Percentiles rank a stretch among this genome's conserved stretches.
Evolutionary conservation across 352 stramenopile species (phyloP).

Genomic region (Phytopythium litorale): DNA sequence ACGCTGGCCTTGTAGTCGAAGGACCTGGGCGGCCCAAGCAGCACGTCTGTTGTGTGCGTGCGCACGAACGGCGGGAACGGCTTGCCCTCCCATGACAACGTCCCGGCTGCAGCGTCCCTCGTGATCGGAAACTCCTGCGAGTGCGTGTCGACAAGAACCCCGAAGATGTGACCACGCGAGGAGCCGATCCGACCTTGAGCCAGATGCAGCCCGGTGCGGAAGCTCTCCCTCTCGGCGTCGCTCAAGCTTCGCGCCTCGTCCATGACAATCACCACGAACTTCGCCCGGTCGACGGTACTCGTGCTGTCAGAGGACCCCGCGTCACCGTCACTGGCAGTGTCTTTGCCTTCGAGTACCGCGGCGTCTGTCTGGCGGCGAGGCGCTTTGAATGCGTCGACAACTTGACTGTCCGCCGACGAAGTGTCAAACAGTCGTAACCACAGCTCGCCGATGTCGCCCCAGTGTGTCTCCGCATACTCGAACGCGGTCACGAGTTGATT

Average conservation of each 20-base stretch:
- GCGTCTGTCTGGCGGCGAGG: neutral
- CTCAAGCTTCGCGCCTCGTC: neutral
- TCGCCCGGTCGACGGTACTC: neutral
- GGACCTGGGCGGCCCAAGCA: neutral
- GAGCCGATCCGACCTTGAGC: neutral
- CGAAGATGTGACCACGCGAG: neutral
- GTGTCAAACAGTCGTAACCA: neutral
- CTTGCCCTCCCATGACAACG: no score
- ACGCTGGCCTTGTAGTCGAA: conserved; percentile 4
- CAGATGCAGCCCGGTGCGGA: neutral
- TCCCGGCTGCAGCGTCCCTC: neutral
- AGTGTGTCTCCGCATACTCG: neutral
- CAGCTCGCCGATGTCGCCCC: neutral
- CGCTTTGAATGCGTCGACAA: neutral
- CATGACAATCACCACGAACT: neutral
- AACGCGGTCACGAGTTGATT: neutral
- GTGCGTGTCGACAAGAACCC: neutral
- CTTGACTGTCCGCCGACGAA: neutral
- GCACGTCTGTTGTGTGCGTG: neutral
- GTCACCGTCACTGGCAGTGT: no score
- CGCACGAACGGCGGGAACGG: neutral
- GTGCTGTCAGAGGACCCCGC: neutral
- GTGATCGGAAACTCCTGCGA: neutral
- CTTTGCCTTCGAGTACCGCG: neutral
- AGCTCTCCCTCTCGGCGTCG: neutral